These are phyloP conservation scores for Aspergillus pseudotamarii DNA, from an alignment of 2,329 filamentous ascomycete genomes.

Conservation along the genomic window DNA sequence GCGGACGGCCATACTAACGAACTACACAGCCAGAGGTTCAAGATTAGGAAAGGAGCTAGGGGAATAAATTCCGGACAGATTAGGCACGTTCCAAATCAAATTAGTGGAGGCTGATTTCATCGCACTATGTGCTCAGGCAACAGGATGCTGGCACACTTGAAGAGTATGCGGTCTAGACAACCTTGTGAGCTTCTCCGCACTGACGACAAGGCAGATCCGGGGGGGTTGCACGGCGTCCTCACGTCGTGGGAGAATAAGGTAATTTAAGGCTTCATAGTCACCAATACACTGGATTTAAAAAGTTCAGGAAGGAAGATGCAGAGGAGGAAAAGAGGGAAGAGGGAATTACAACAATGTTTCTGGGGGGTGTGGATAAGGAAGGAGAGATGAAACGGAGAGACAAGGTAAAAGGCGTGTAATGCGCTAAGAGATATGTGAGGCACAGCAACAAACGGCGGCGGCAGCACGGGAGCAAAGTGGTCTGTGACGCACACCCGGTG, in stretches of 20 bases:
- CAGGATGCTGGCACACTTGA: conserved; percentile 29
- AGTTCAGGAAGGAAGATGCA: conserved; percentile 10
- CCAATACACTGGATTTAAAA: neutral
- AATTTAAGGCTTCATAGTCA: conserved; percentile 29
- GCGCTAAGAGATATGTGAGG: conserved; percentile 12
- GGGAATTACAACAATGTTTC: conserved; percentile 5
- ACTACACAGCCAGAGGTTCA: conserved; percentile 18
- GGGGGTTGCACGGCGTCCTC: conserved; percentile 31
- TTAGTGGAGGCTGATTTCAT: conserved; percentile 27
- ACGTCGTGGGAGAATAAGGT: conserved; percentile 28
- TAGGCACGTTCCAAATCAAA: conserved; percentile 17
- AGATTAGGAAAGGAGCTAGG: conserved; percentile 11
- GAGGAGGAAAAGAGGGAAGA: conserved; percentile 14
- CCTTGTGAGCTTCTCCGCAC: conserved; percentile 45
- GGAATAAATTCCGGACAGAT: neutral
- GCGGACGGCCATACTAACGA: conserved; percentile 45
- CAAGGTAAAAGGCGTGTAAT: conserved; percentile 10
- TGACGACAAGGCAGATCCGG: conserved; percentile 29
- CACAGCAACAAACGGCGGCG: conserved; percentile 13
- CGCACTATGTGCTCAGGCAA: conserved; percentile 29
- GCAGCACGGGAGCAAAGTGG: conserved; percentile 17
- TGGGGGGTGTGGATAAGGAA: conserved; percentile 13
- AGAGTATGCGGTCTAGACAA: conserved; percentile 34
- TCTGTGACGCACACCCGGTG: conserved; percentile 49
- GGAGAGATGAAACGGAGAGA: conserved; percentile 19